Evolutionary conservation across 768 basidiomycete genomes (phyloP).

Genomic region (Fibroporia radiculosa): DNA sequence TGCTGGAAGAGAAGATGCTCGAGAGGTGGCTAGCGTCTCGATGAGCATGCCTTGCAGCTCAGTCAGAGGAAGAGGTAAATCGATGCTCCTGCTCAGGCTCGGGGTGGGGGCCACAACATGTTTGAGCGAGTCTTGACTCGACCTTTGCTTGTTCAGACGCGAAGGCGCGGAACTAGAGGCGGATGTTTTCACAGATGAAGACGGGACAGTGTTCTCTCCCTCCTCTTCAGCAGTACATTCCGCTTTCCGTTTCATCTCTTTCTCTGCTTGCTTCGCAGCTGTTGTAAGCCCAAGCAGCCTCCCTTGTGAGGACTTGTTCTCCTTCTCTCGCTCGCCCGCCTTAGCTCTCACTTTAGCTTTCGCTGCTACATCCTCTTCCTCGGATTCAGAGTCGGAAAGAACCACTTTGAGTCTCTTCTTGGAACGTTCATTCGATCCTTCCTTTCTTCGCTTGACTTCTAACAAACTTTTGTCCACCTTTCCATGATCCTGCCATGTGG

Average conservation of each 20-base stretch:
- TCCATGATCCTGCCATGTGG: too few species aligned
- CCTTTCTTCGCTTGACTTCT: too few species aligned
- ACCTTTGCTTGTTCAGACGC: background rate
- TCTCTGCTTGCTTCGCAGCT: background rate
- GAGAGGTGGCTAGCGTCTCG: conserved; percentile 63
- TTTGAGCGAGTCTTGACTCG: background rate
- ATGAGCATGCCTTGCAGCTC: conserved; percentile 62
- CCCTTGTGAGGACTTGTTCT: background rate
- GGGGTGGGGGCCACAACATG: background rate
- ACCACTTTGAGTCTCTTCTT: conserved; percentile 10
- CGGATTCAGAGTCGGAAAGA: conserved; percentile 13
- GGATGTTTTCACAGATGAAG: background rate
- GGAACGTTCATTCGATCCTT: too few species aligned
- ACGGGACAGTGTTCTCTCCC: conserved; percentile 6
- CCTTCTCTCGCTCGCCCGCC: background rate
- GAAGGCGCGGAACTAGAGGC: background rate
- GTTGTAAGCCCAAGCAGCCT: too few species aligned
- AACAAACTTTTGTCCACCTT: too few species aligned
- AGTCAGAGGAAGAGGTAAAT: conserved; percentile 20
- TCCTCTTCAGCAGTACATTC: conserved; percentile 4
- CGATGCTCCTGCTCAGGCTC: background rate
- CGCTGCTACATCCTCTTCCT: conserved; percentile 1
- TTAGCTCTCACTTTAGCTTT: background rate
- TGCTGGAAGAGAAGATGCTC: conserved; percentile 57
- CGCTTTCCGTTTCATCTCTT: conserved; percentile 2